These are phyloP conservation scores for Globomyces sp. DNA, from an alignment of 371 early-diverging fungal genomes.

Conservation along the genomic window DNA sequence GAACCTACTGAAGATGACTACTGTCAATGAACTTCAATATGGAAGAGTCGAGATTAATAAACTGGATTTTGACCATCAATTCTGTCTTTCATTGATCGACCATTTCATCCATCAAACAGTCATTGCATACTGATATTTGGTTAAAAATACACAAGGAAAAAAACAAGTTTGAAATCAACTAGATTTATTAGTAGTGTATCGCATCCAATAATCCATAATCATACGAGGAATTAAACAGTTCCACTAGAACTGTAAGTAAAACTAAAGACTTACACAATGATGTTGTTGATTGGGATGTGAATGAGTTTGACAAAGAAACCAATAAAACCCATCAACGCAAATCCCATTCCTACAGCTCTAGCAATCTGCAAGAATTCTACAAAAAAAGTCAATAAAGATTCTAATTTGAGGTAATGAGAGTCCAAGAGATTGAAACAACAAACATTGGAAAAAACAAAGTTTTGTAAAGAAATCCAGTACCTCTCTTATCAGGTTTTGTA, in stretches of 20 bases:
- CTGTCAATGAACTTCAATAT: no score
- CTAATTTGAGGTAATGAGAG: neutral
- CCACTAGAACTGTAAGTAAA: neutral
- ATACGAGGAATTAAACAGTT: conserved; percentile 7
- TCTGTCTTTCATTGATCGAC: no score
- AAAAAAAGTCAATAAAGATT: neutral
- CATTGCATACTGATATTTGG: no score
- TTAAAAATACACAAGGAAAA: no score
- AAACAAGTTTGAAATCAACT: no score
- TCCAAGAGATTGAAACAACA: neutral
- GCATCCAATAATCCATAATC: neutral
- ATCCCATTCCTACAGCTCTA: conserved; percentile 93
- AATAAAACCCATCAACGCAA: conserved; percentile 96
- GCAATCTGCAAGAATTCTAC: conserved; percentile 91
- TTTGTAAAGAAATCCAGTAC: conserved; percentile 45
- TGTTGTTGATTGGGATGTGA: conserved; percentile 99
- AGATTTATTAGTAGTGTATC: no score
- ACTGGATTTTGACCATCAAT: no score
- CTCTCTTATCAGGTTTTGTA: conserved; percentile 94
- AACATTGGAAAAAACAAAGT: neutral
- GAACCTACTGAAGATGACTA: conserved; percentile 8
- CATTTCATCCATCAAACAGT: no score
- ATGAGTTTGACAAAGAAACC: conserved; percentile 98
- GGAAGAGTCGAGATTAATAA: no score
- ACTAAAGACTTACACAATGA: conserved; percentile 65